Percentiles rank a stretch among this genome's conserved stretches.
Conservation (phyloP, 371 early-diverging fungal genomes). For the Apophysomyces ossiformis region DNA sequence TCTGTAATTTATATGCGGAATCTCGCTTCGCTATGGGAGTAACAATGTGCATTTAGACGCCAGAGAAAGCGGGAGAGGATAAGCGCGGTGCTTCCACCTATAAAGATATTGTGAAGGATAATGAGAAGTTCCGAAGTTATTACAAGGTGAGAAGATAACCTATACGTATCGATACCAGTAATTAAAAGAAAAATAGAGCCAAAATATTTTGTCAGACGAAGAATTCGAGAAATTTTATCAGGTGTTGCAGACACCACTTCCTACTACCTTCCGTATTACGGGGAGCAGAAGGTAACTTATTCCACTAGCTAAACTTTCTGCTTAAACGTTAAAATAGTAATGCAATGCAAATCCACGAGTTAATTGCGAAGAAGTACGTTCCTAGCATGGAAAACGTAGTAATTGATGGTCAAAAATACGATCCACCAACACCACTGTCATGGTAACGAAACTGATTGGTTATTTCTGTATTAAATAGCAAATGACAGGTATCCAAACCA, state of each 20-base stretch:
- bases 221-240: constrained; percentile 82
- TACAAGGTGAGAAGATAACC: constrained; percentile 62
- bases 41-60: not conserved
- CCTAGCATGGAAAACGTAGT: constrained; percentile 58
- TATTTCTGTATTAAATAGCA: not conserved
- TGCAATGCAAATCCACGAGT: constrained; percentile 58
- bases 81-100: constrained; percentile 20
- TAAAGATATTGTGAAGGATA: constrained; percentile 60
- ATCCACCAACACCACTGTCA: constrained; percentile 77
- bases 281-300: constrained; percentile 75
- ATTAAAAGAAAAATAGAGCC: constrained; percentile 40
- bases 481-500: constrained; percentile 82
- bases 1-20: not conserved
- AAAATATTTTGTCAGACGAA: constrained; percentile 79
- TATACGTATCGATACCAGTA: not conserved
- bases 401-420: constrained; percentile 72
- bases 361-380: constrained; percentile 57
- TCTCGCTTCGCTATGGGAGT: not conserved
- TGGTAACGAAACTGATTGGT: constrained; percentile 52
- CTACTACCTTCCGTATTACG: constrained; percentile 93
- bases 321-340: constrained; percentile 25
- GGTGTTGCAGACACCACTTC: constrained; percentile 70
- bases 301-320: not conserved
- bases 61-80: constrained; percentile 6
- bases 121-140: constrained; percentile 70